Evolutionary conservation across 306 rosid genomes (phyloP), one percentile per base, ranked within the genome.

Genomic region (Crotalaria pallida): DNA sequence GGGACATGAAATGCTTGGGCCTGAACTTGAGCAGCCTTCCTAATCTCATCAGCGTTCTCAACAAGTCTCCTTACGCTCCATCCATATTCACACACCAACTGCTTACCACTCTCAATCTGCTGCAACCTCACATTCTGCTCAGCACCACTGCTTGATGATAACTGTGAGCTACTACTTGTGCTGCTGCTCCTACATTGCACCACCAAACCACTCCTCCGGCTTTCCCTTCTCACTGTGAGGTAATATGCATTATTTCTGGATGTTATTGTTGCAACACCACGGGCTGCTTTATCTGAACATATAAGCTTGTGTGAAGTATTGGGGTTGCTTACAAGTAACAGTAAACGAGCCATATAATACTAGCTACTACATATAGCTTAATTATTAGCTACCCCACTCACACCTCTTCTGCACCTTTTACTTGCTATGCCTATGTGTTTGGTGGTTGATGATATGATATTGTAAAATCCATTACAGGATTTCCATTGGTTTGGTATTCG

Each of bases 1-100:
- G 98, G 94, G 43, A 70, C 88, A 74, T 92, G 86, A 31, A 92
- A 92, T 43, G 96, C 96, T 80, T 88, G 82, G 26, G 98, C 95
- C 65, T 89, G 98, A 78, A 89, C 75, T 3, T 40, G 69, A 55
- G 96, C 86, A 4, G 86, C 95, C n/a, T 50, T 62, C 29, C 62
- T 81, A n/a, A 88, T 79, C 85, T 92, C 98, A 63, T 87, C 92
- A 16, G 69, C 68, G 26, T 77, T 85, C 75, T 72, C 73, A 24
- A 68, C 73, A 15, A 92, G 77, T 61, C 84, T 84, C 55, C 92
- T 92, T 4, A 89, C 89, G 63, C 70, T 86, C 98, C 98, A 92
- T 2, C 92, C 96, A 71, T 73, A 76, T 34, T 88, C 91, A 56
- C 68, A 83, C 45, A 72, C 89, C 79, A 92, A 79, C 83, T 64